A percentile compares a stretch with the other conserved stretches of the same genome.
phyloP scores from a whole-genome alignment of 2,329 filamentous ascomycete species.

The Hypoxylon rubiginosum region DNA sequence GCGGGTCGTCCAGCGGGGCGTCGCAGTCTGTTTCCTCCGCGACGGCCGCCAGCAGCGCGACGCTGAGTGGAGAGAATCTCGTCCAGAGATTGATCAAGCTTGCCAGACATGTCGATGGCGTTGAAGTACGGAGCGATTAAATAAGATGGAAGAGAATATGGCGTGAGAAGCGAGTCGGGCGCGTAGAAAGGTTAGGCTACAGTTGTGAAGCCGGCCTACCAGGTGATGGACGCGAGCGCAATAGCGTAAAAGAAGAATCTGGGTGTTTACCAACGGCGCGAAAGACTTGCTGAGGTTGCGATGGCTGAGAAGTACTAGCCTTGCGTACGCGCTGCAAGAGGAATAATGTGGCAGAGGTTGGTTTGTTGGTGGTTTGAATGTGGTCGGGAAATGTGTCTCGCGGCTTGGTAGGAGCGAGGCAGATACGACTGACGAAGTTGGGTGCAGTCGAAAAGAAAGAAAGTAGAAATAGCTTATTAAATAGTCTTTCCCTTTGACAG shows the following conservation, averaged over 20 bases:
- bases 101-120: conserved; percentile 81
- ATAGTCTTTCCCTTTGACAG: conserved; percentile 33
- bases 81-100: conserved; percentile 97
- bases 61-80: conserved; percentile 90
- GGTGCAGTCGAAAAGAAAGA: conserved; percentile 50
- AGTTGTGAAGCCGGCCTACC: conserved; percentile 25
- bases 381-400: conserved; percentile 26
- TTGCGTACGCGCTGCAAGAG: conserved; percentile 13
- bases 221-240: conserved; percentile 23
- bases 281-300: conserved; percentile 19
- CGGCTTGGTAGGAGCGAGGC: conserved; percentile 17
- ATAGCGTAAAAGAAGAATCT: conserved; percentile 20
- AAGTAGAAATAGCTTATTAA: conserved; percentile 25
- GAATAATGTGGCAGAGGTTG: conserved; percentile 16
- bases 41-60: conserved; percentile 68
- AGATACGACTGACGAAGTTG: conserved; percentile 52
- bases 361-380: conserved; percentile 6
- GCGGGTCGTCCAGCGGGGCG: conserved; percentile 67
- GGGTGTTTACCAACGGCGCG: conserved; percentile 15
- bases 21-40: conserved; percentile 60
- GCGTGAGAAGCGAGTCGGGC: conserved; percentile 40
- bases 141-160: conserved; percentile 40
- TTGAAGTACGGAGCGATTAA: conserved; percentile 63
- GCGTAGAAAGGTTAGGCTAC: conserved; percentile 47
- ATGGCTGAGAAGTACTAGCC: conserved; percentile 18